These are phyloP conservation scores for Xylaria arbuscula DNA, from an alignment of 2,329 filamentous ascomycete species.

Conservation along the genomic window DNA sequence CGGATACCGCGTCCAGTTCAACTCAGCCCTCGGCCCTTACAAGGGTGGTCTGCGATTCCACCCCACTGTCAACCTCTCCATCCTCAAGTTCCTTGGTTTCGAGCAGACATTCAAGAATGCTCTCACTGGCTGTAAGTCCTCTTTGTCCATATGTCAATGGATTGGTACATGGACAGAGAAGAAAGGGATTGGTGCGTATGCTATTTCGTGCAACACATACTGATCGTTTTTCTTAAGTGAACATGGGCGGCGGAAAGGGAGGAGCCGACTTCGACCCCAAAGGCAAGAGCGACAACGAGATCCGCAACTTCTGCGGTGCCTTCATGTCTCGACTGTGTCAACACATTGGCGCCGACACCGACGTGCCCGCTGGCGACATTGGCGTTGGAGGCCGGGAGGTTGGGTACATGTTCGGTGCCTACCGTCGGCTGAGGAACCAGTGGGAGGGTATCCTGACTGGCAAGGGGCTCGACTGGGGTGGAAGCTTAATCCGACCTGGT, in stretches of 20 bases:
- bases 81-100: constrained; percentile 97
- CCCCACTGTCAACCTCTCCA: constrained; percentile 82
- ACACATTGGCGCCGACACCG: constrained; percentile 96
- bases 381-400: constrained; percentile 93
- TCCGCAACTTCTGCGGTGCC: constrained; percentile 93
- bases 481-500: constrained; percentile 86
- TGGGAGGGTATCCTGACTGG: constrained; percentile 98
- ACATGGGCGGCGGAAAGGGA: constrained; percentile 97
- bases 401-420: constrained; percentile 93
- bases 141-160: background rate
- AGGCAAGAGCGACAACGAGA: constrained; percentile 97
- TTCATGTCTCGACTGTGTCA: constrained; percentile 97
- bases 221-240: constrained; percentile 62
- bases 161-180: background rate
- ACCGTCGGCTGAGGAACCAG: constrained; percentile 86
- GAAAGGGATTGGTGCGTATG: background rate
- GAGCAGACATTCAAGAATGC: constrained; percentile 99
- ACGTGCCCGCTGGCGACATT: constrained; percentile 97
- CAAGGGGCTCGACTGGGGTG: constrained; percentile 94
- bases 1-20: constrained; percentile 97
- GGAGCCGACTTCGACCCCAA: constrained; percentile 99
- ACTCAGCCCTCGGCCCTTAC: constrained; percentile 96
- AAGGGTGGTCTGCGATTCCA: constrained; percentile 98
- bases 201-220: constrained; percentile 7
- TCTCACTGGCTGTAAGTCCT: constrained; percentile 83